These are phyloP conservation scores for Blastomyces silverae DNA, from an alignment of 2,329 filamentous ascomycete genomes.

Conservation along the genomic window DNA sequence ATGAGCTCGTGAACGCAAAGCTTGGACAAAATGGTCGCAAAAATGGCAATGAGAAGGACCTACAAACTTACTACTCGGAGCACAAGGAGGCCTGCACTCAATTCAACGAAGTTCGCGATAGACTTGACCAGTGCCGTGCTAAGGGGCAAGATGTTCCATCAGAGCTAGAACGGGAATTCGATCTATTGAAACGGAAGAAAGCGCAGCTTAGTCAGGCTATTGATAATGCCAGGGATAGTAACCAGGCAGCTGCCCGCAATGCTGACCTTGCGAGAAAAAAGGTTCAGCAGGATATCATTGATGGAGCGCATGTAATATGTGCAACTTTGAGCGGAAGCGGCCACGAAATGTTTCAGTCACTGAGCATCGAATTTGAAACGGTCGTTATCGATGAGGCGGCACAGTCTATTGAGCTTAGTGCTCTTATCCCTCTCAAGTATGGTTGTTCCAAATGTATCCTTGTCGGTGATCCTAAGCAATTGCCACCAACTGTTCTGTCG, in stretches of 20 bases:
- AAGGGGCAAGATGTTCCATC: conserved; percentile 40
- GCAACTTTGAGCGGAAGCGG: conserved; percentile 91
- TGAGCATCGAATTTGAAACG: conserved; percentile 96
- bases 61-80: conserved; percentile 62
- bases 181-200: conserved; percentile 69
- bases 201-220: conserved; percentile 71
- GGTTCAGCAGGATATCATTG: conserved; percentile 84
- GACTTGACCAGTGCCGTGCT: conserved; percentile 60
- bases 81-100: conserved; percentile 57
- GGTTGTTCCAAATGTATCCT: conserved; percentile 94
- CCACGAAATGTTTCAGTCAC: conserved; percentile 91
- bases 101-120: conserved; percentile 62
- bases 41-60: conserved; percentile 45
- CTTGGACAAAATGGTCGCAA: conserved; percentile 48
- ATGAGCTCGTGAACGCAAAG: conserved; percentile 75
- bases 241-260: conserved; percentile 73
- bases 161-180: conserved; percentile 66
- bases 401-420: conserved; percentile 95
- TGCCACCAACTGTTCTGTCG: conserved; percentile 92
- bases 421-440: conserved; percentile 94
- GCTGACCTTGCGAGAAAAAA: conserved; percentile 76
- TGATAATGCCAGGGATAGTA: conserved; percentile 77
- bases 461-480: conserved; percentile 93
- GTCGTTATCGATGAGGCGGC: conserved; percentile 98
- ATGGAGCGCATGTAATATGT: conserved; percentile 86